These are phyloP conservation scores for Exophiala alcalophila DNA, from an alignment of 2,329 filamentous ascomycete genomes.

Conservation along the genomic window DNA sequence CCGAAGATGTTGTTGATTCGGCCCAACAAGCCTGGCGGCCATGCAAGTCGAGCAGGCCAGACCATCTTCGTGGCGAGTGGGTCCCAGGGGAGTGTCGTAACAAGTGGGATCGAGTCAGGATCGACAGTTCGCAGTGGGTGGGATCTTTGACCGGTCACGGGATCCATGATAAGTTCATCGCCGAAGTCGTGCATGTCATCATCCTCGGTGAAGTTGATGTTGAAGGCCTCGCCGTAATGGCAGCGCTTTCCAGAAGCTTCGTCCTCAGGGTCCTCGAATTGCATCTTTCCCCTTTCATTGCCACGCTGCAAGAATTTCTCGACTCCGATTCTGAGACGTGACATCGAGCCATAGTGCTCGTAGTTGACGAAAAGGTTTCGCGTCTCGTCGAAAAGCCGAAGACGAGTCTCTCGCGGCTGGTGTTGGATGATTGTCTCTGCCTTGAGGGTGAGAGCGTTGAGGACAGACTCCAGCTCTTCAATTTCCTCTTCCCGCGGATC, in stretches of 20 bases:
- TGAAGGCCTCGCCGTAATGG: slow-evolving; percentile 19
- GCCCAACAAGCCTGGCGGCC: slow-evolving; percentile 14
- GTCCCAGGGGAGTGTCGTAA: slow-evolving; percentile 24
- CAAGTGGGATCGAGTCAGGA: slow-evolving; percentile 16
- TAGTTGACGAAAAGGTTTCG: slow-evolving; percentile 25
- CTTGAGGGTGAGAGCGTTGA: slow-evolving; percentile 20
- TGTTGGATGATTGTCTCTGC: slow-evolving; percentile 23
- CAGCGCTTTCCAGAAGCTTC: slow-evolving; percentile 1
- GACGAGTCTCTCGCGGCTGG: slow-evolving; percentile 24
- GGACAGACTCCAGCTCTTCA: slow-evolving; percentile 11
- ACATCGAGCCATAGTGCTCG: slow-evolving; percentile 25
- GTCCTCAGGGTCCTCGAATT: slow-evolving; percentile 7
- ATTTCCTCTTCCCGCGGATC: slow-evolving; percentile 8
- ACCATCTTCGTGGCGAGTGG: slow-evolving; percentile 15
- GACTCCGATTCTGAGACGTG: slow-evolving; percentile 18
- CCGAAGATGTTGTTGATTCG: slow-evolving; percentile 20
- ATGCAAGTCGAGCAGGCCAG: slow-evolving; percentile 10
- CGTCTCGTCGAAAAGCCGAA: slow-evolving; percentile 16
- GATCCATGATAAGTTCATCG: slow-evolving; percentile 1
- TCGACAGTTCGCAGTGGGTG: slow-evolving; percentile 21
- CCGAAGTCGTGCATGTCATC: slow-evolving; percentile 15
- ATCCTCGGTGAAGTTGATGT: slow-evolving; percentile 16
- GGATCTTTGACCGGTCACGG: not conserved
- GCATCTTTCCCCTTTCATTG: slow-evolving; percentile 12
- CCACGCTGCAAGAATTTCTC: slow-evolving; percentile 19